A percentile compares a stretch with the other conserved stretches of the same genome.
phyloP scores from a whole-genome alignment of 2,329 filamentous ascomycete species.

The Colletotrichum sp. region DNA sequence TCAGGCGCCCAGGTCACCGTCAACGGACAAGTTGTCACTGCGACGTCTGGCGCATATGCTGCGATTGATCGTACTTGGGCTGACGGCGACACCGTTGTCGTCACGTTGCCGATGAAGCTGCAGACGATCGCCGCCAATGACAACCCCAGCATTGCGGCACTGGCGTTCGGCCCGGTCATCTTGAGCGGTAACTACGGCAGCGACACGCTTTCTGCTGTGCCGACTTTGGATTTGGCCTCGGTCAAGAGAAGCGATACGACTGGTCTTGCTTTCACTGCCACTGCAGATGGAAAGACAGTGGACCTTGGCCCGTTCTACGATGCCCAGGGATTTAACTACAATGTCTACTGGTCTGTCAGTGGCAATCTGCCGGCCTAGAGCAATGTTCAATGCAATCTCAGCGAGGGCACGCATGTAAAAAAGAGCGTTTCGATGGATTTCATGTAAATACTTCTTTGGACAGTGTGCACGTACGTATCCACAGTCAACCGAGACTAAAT shows the following conservation, averaged over 20 bases:
- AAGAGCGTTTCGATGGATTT: background rate
- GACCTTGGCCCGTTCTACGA: slow-evolving; percentile 44
- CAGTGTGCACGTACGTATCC: background rate
- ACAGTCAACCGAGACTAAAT: background rate
- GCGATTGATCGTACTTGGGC: slow-evolving; percentile 45
- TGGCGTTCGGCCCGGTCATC: slow-evolving; percentile 52
- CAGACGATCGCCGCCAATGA: slow-evolving; percentile 52
- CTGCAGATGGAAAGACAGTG: slow-evolving; percentile 32
- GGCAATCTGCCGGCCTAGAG: background rate
- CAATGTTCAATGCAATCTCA: background rate
- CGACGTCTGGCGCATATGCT: slow-evolving; percentile 44
- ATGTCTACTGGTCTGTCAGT: slow-evolving; percentile 42
- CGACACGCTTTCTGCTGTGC: slow-evolving; percentile 26
- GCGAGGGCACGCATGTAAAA: background rate
- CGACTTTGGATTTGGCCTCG: slow-evolving; percentile 33
- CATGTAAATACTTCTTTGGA: background rate
- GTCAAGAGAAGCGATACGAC: slow-evolving; percentile 27
- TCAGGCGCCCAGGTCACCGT: slow-evolving; percentile 41
- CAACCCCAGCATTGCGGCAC: slow-evolving; percentile 43
- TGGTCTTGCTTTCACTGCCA: slow-evolving; percentile 36
- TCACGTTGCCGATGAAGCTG: slow-evolving; percentile 52
- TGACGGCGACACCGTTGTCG: slow-evolving; percentile 44
- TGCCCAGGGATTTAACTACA: slow-evolving; percentile 46
- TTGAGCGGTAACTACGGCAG: slow-evolving; percentile 51
- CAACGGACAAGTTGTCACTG: slow-evolving; percentile 39